Conservation (phyloP, 2,329 filamentous ascomycete genomes). For the Fusarium cyanostomum region DNA sequence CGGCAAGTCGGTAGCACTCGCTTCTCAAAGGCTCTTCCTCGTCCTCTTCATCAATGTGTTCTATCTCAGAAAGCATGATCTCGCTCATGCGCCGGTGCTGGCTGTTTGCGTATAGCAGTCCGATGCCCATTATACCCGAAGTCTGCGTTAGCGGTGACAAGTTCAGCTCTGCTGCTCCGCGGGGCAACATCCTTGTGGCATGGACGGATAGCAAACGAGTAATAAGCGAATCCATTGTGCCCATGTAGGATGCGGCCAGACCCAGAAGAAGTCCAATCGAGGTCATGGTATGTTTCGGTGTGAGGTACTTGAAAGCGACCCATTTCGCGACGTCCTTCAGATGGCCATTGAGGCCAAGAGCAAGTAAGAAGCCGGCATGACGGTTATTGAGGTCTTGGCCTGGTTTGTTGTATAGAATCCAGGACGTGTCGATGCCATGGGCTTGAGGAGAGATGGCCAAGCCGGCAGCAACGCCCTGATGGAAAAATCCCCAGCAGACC, state of each 20-base stretch:
- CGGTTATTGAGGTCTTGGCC: slow-evolving; percentile 86
- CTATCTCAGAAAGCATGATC: slow-evolving; percentile 97
- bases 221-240: slow-evolving; percentile 96
- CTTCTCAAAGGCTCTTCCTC: slow-evolving; percentile 88
- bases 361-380: slow-evolving; percentile 94
- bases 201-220: slow-evolving; percentile 94
- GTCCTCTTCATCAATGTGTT: slow-evolving; percentile 80
- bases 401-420: slow-evolving; percentile 98
- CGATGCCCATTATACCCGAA: slow-evolving; percentile 96
- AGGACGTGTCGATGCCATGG: slow-evolving; percentile 95
- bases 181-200: slow-evolving; percentile 91
- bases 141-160: slow-evolving; percentile 93
- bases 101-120: slow-evolving; percentile 90
- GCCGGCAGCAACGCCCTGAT: slow-evolving; percentile 93
- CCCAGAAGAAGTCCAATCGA: slow-evolving; percentile 95
- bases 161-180: slow-evolving; percentile 92
- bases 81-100: slow-evolving; percentile 99
- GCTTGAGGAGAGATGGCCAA: slow-evolving; percentile 89
- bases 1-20: slow-evolving; percentile 95
- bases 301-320: slow-evolving; percentile 99
- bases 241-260: slow-evolving; percentile 90
- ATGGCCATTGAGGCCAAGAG: slow-evolving; percentile 92
- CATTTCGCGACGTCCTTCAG: slow-evolving; percentile 95
- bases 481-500: slow-evolving; percentile 98
- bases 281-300: slow-evolving; percentile 98